These are phyloP conservation scores for Yamadazyma kitorensis DNA, from an alignment of 805 yeast species.

Conservation along the genomic window DNA sequence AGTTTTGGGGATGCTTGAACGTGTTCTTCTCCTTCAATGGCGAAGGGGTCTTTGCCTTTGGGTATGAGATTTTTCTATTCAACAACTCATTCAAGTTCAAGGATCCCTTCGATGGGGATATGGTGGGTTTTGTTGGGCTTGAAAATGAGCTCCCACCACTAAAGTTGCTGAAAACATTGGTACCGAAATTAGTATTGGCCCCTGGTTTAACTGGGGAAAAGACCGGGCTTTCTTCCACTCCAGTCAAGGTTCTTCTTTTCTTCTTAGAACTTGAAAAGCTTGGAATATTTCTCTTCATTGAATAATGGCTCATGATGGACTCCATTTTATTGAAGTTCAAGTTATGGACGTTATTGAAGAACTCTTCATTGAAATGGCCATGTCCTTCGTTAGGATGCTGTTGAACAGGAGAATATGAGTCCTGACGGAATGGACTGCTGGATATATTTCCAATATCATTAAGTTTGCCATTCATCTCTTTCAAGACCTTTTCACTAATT, in stretches of 20 bases:
- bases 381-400: neutral
- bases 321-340: constrained; percentile 45
- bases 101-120: constrained; percentile 41
- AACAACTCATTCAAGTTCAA: constrained; percentile 34
- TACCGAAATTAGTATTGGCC: too few species aligned
- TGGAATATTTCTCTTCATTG: constrained; percentile 25
- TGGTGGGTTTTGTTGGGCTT: constrained; percentile 12
- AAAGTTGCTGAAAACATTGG: too few species aligned
- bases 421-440: too few species aligned
- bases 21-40: constrained; percentile 11
- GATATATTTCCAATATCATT: constrained; percentile 12
- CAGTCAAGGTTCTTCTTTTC: constrained; percentile 38
- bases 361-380: neutral
- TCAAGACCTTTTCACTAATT: constrained; percentile 43
- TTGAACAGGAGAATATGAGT: neutral
- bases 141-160: neutral
- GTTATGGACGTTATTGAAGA: constrained; percentile 21
- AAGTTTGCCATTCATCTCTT: constrained; percentile 40
- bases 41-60: constrained; percentile 13
- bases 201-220: constrained; percentile 1
- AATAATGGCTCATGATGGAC: constrained; percentile 47
- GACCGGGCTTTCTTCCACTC: constrained; percentile 33
- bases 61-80: constrained; percentile 12
- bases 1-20: too few species aligned
- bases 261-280: constrained; percentile 6